Evolutionary conservation across 352 stramenopile species (phyloP), one percentile per base, ranked within the genome.

Genomic region (Thalassiosira ordinaria): DNA sequence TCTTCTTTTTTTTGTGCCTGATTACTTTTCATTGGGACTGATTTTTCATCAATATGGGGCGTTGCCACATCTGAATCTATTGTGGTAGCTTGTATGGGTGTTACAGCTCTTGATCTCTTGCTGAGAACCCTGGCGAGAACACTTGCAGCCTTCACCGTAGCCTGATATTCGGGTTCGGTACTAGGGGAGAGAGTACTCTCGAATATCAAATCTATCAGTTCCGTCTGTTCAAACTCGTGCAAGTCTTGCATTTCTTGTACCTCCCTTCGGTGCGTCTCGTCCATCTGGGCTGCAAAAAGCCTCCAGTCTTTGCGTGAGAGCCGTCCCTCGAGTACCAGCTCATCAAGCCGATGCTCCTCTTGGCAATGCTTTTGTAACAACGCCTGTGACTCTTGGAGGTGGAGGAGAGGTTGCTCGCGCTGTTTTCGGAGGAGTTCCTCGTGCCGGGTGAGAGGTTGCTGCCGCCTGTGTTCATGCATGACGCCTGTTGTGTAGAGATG

Each of bases 191-290:
- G n/a, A 33, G 37, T 55, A 56, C 46, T 55, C 49, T 79, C 60
- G 11, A 75, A 49, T 49, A 84, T 71, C 35, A 61, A 51, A 63
- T 71, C 37, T 46, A 78, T 78, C 41, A 83, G n/a, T 9, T 78
- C 62, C 16, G 46, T 22, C 44, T 79, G 49, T 20, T 84, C 75
- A 7, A 33, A 62, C 27, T 71, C 2, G 13, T 78, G 67, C 9
- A 16, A 35, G 7, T 69, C 41, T 56, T 63, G 22, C 46, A 84
- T 47, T n/a, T 74, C 68, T 22, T 72, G 27, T 24, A 66, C 44
- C 63, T 84, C 67, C 46, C 22, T 37, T 13, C 71, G 29, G 35
- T 84, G 75, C 24, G 8, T 65, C 4, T 53, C 2, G n/a, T 70
- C 39, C 61, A 83, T 64, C 49, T 78, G 66, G 26, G 27, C 26